Conservation (phyloP, 805 yeast species). For the Zygosaccharomyces pseudorouxii region DNA sequence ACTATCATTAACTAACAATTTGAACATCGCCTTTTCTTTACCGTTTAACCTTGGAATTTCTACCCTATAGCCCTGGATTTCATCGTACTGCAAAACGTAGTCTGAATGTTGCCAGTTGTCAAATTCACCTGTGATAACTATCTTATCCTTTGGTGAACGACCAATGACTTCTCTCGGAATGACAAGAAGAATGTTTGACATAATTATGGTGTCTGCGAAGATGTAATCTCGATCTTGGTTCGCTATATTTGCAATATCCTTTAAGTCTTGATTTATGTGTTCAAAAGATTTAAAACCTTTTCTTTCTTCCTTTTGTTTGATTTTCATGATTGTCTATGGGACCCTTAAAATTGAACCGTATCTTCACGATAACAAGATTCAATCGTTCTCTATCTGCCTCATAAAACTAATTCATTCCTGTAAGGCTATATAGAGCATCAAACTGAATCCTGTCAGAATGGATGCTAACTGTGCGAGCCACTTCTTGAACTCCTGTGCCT, state of each 20-base stretch:
- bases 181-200: conserved; percentile 14
- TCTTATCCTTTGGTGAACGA: conserved; percentile 17
- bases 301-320: conserved; percentile 5
- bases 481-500: conserved; percentile 37
- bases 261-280: background rate
- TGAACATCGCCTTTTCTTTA: conserved; percentile 16
- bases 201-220: background rate
- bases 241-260: background rate
- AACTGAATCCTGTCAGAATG: conserved; percentile 48
- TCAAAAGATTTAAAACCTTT: background rate
- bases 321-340: conserved; percentile 1
- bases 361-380: background rate
- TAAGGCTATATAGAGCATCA: conserved; percentile 44
- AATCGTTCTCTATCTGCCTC: background rate
- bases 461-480: conserved; percentile 46
- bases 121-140: conserved; percentile 30
- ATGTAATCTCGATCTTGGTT: background rate
- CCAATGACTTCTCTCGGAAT: conserved; percentile 16
- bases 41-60: conserved; percentile 15
- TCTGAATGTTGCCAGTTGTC: conserved; percentile 27
- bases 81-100: conserved; percentile 16
- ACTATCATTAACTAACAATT: conserved; percentile 25
- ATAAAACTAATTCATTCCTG: conserved; percentile 5
- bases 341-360: conserved; percentile 1
- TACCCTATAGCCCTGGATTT: conserved; percentile 17